Percentiles rank a stretch among this genome's conserved stretches.
Conservation (phyloP, 805 yeast species). For the Ogataea philodendri region DNA sequence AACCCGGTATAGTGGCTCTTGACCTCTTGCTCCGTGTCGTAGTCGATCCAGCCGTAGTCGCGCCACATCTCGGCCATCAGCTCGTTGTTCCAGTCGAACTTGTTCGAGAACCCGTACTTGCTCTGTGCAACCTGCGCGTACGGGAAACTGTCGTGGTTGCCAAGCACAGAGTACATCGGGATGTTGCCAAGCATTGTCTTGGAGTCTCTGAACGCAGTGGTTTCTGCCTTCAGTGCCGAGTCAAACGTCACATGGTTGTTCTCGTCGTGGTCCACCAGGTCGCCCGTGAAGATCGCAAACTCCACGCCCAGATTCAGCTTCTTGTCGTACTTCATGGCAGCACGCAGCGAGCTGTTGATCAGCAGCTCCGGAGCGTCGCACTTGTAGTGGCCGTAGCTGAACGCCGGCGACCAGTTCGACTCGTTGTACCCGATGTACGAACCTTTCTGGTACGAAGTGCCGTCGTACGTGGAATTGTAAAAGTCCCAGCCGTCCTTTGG, state of each 20-base stretch:
- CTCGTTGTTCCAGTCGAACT: constrained; percentile 47
- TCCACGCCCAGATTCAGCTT: constrained; percentile 42
- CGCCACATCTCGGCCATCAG: constrained; percentile 49
- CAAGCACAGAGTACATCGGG: constrained; percentile 62
- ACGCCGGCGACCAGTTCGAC: constrained; percentile 50
- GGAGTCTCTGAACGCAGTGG: constrained; percentile 48
- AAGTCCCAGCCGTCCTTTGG: constrained; percentile 18
- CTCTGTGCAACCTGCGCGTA: constrained; percentile 65
- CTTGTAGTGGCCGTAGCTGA: constrained; percentile 56
- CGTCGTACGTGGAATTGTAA: constrained; percentile 32
- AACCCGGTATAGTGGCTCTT: constrained; percentile 60
- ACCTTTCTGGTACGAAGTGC: constrained; percentile 33
- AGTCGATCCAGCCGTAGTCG: constrained; percentile 45
- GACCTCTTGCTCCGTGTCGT: constrained; percentile 33
- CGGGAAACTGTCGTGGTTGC: constrained; percentile 74
- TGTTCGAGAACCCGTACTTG: constrained; percentile 40
- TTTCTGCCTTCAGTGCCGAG: constrained; percentile 54
- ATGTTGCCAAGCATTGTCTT: constrained; percentile 46
- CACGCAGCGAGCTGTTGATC: constrained; percentile 54
- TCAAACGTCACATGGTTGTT: constrained; percentile 45
- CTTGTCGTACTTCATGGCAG: constrained; percentile 38
- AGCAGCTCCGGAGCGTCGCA: constrained; percentile 68
- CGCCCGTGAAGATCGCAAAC: constrained; percentile 71
- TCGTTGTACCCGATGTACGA: constrained; percentile 22
- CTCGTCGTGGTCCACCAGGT: constrained; percentile 67